Conservation (phyloP, 2,329 filamentous ascomycete species). For the Ophiocordyceps camponoti-saundersi region DNA sequence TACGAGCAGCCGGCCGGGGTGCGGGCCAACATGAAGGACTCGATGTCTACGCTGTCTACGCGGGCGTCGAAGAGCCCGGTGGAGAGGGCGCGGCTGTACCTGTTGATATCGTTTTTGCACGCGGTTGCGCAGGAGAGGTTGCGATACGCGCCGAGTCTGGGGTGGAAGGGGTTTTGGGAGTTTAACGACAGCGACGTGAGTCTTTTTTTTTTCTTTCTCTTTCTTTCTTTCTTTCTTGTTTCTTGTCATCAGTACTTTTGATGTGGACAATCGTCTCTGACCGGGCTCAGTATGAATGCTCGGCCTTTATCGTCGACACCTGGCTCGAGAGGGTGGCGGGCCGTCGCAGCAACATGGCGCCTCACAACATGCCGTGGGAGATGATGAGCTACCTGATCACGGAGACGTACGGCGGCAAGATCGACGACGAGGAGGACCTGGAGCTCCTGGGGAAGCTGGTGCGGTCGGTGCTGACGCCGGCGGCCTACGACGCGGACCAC, state of each 20-base stretch:
- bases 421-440: conserved; percentile 83
- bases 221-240: background rate
- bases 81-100: conserved; percentile 76
- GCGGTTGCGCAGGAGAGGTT: conserved; percentile 90
- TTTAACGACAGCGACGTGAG: conserved; percentile 98
- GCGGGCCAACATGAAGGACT: conserved; percentile 96
- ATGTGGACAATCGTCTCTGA: background rate
- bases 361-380: conserved; percentile 88
- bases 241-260: background rate
- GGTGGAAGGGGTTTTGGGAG: conserved; percentile 99
- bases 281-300: conserved; percentile 70
- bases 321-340: conserved; percentile 77
- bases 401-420: conserved; percentile 95
- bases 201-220: conserved; percentile 10
- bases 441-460: conserved; percentile 57
- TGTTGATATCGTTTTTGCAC: conserved; percentile 85
- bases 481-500: conserved; percentile 85
- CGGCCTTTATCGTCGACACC: conserved; percentile 83
- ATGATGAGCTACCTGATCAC: conserved; percentile 82
- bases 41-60: conserved; percentile 64
- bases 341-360: conserved; percentile 81
- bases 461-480: conserved; percentile 59
- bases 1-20: conserved; percentile 97
- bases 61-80: conserved; percentile 69
- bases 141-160: conserved; percentile 80